Evolutionary conservation across 108 stramenopile genomes (phyloP).

Genomic region (Pseudonitzschia delicatissima): DNA sequence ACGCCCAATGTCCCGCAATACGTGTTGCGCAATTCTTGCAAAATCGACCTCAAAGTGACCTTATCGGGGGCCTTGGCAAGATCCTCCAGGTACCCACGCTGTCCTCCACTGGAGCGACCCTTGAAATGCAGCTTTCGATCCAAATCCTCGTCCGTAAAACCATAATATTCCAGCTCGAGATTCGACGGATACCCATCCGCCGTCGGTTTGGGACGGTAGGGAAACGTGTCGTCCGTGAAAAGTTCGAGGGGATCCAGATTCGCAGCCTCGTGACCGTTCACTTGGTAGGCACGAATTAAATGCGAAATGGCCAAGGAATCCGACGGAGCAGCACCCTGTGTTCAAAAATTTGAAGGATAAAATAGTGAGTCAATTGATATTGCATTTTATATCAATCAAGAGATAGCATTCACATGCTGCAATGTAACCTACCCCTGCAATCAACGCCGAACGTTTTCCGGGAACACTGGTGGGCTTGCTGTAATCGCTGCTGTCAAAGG

Average conservation of each 20-base stretch:
- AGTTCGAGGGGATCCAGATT: conserved; percentile 94
- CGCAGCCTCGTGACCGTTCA: conserved; percentile 94
- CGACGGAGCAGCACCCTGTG: conserved; percentile 63
- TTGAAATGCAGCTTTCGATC: conserved; percentile 89
- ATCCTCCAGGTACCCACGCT: conserved; percentile 95
- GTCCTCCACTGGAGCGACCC: conserved; percentile 79
- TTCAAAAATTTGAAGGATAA: background rate
- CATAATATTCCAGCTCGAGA: conserved; percentile 88
- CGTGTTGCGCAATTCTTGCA: conserved; percentile 79
- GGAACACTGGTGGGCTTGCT: conserved; percentile 39
- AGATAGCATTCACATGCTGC: too few species aligned
- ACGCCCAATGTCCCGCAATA: conserved; percentile 96
- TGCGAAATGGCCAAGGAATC: conserved; percentile 90
- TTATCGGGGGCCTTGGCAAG: conserved; percentile 70
- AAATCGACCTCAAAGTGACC: conserved; percentile 85
- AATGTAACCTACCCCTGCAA: conserved; percentile 39
- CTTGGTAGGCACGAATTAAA: conserved; percentile 97
- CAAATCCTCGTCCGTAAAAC: conserved; percentile 87
- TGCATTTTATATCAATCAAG: background rate
- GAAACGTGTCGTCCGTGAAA: conserved; percentile 77
- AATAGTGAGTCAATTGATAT: background rate
- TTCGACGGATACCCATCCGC: conserved; percentile 68
- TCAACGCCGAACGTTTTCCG: conserved; percentile 20
- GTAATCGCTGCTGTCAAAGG: conserved; percentile 40
- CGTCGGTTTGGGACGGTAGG: conserved; percentile 51